These are phyloP conservation scores for Coemansia guatemalensis DNA, from an alignment of 192 early-diverging fungal species.

Conservation along the genomic window DNA sequence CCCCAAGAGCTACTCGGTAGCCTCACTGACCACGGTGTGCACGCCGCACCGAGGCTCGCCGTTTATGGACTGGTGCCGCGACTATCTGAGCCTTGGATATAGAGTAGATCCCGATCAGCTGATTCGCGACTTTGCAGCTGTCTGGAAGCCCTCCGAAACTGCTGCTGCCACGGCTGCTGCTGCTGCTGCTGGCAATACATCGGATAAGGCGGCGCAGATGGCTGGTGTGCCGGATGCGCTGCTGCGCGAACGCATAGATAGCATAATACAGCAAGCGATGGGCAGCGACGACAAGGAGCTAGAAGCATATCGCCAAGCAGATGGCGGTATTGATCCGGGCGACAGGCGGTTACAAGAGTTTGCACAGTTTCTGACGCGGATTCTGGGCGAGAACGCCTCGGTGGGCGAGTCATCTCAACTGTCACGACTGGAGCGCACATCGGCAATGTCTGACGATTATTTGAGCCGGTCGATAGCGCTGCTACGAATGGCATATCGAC, in stretches of 20 bases:
- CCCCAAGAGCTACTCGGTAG: conserved; percentile 65
- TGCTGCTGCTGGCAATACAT: not conserved
- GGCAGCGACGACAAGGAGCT: conserved; percentile 1
- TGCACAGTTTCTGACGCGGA: conserved; percentile 42
- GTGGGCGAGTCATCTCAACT: conserved; percentile 37
- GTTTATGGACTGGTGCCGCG: conserved; percentile 94
- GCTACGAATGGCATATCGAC: conserved; percentile 48
- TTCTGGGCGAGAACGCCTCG: conserved; percentile 44
- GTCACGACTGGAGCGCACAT: conserved; percentile 19
- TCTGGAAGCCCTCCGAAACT: conserved; percentile 26
- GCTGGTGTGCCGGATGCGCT: conserved; percentile 17
- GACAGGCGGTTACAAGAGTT: conserved; percentile 38
- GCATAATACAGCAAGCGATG: conserved; percentile 33
- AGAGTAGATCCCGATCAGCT: conserved; percentile 49
- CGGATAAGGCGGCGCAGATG: conserved; percentile 3
- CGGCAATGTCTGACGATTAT: conserved; percentile 27
- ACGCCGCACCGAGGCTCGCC: conserved; percentile 92
- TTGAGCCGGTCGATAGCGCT: conserved; percentile 29
- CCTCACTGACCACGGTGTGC: conserved; percentile 85
- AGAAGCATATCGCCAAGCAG: not conserved
- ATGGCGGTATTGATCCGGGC: conserved; percentile 21
- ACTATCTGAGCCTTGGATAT: conserved; percentile 79
- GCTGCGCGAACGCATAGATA: conserved; percentile 30
- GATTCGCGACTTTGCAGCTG: conserved; percentile 48
- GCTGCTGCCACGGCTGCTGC: not conserved